Conservation (phyloP, 305 asterid species). For the Fraxinus floribunda region DNA sequence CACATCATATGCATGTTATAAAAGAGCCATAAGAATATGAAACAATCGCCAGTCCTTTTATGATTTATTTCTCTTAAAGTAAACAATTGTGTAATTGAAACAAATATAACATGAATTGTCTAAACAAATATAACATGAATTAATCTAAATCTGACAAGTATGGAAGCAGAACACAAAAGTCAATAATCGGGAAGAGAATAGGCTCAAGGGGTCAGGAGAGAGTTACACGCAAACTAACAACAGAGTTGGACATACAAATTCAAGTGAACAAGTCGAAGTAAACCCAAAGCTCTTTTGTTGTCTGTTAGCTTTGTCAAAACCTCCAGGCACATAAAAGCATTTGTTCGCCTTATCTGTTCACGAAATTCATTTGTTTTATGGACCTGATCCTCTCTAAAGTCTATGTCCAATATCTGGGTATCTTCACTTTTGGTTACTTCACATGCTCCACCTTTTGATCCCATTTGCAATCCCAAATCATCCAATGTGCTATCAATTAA, state of each 20-base stretch:
- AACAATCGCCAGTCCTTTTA: not conserved
- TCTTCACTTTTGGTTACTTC: constrained; percentile 1
- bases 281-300: not conserved
- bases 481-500: not conserved
- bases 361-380: constrained; percentile 1
- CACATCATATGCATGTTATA: not conserved
- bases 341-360: not conserved
- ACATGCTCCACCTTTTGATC: not conserved
- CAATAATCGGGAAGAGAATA: not conserved
- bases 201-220: not conserved
- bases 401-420: not conserved
- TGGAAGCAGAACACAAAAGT: not conserved
- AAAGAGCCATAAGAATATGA: not conserved
- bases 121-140: not conserved
- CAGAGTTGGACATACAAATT: not conserved
- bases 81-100: not conserved
- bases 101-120: not conserved
- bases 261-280: constrained; percentile 3
- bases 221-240: not conserved
- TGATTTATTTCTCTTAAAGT: not conserved
- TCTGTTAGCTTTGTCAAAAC: constrained; percentile 5
- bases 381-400: not conserved
- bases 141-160: not conserved
- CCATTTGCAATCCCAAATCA: constrained; percentile 8
- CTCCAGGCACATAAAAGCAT: not conserved